Conservation (phyloP, 805 yeast species). For the Pichia californica region DNA sequence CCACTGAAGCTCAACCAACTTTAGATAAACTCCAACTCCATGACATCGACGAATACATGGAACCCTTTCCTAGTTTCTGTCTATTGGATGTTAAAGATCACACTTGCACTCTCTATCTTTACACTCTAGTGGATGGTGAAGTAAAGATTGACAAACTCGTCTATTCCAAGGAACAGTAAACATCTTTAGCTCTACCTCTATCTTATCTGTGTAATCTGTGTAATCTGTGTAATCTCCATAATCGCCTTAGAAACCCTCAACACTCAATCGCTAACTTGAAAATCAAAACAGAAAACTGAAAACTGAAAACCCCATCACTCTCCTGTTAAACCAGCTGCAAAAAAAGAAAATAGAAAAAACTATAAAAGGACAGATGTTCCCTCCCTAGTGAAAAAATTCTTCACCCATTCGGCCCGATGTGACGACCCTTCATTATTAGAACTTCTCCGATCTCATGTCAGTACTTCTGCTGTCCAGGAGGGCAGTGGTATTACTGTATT, state of each 20-base stretch:
- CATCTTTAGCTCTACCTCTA: no score
- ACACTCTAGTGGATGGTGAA: slow-evolving; percentile 72
- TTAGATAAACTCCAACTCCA: slow-evolving; percentile 14
- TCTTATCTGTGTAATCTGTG: no score
- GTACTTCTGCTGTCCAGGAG: background rate
- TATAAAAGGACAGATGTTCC: background rate
- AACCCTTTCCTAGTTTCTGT: slow-evolving; percentile 49
- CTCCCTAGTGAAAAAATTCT: background rate
- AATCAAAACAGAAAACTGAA: no score
- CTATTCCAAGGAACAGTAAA: slow-evolving; percentile 1
- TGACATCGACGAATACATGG: slow-evolving; percentile 24
- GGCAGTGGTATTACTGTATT: no score
- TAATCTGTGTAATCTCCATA: no score
- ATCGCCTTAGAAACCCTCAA: background rate
- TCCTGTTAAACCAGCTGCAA: no score
- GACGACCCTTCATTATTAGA: no score
- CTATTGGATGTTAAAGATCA: slow-evolving; percentile 50
- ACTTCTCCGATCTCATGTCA: no score
- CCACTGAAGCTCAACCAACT: no score
- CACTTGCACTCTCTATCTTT: slow-evolving; percentile 75
- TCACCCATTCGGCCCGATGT: no score
- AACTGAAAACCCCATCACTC: background rate
- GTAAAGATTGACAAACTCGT: slow-evolving; percentile 64
- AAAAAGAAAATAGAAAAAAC: no score
- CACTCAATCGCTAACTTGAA: no score